Base-by-base conservation (phyloP, 2,329 filamentous ascomycete genomes). In the Cladosporium sp. region DNA sequence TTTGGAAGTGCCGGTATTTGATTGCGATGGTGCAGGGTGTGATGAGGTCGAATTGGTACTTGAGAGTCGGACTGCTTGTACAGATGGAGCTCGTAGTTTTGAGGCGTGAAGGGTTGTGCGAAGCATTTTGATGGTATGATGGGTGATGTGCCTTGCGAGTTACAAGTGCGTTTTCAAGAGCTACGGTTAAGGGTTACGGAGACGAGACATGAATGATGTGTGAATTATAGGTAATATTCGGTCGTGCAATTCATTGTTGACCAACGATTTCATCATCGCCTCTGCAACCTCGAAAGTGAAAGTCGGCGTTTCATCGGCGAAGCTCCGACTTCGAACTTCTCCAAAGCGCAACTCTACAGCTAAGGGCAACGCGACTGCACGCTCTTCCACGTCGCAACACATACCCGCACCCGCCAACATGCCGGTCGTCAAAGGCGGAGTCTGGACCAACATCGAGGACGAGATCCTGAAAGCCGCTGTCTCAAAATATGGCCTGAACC, bases 381-480 rank as follows among this genome's bases (percentile, higher is more conserved):
- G 9, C 2, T 20, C 30, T 15, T 28, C 42, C 34, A 17, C 55
- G 28, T 6, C 14, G 47, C 63, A 30, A 30, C 43, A 30, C 25
- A 47, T 9, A 17, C 14, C 43, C 22, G 4, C 43, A 22, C 30
- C 11, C 60, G 60, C 64, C 74, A 75, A 69, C 60, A 87, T 86
- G 84, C 82, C 84, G 63, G 84, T 86, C 65, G 84, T 85, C 69
- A 86, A 87, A 73, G 84, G 84, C 69, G 84, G 84, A 67, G 84
- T 87, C 60, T 87, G 84, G 84, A 87, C 84, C 12, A 88, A 88
- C 66, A 85, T 87, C 65, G 84, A 88, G 82, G 94, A 99, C 78
- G 94, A 99, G 77, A 96, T 97, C 70, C 88, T 99, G 77, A 97
- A 97, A 78, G 92, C 92, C 59, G 89, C 89, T 60, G 91, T 96